Base-by-base conservation (phyloP, 2,329 filamentous ascomycete genomes). In the Graphilbum fragrans region DNA sequence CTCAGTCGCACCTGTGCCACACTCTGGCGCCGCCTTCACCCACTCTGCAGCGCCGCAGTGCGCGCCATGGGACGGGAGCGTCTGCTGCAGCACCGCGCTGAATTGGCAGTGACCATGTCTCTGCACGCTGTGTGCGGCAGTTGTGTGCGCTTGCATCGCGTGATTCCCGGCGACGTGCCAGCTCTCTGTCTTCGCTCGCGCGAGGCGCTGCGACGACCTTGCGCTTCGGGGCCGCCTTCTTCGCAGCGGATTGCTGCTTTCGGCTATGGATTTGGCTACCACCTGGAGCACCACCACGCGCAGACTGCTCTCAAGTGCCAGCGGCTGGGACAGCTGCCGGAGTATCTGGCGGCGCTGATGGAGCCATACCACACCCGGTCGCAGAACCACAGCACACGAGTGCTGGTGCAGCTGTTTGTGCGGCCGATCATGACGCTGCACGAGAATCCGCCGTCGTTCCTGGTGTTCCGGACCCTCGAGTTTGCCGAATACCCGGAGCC, bases 211-310 rank as follows among this genome's bases (percentile, higher is more conserved):
- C 14, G 27, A 6, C 25, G 18, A 31, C 25, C 25, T 7, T 27
- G 25, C 25, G 8, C 7, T 7, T 12, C 7, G 25, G 7, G 12
- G 8, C 25, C 8, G 25, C 12, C 7, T 12, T 12, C 7, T 7
- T 12, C 8, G 25, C 25, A 16, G 5, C 31, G 17, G 6, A 12
- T 14, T n/a, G 38, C 42, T 17, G 20, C 17, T 18, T 21, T 43
- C 14, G 38, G 19, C 12, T 27, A 20, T 16, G 42, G 19, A 8
- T 27, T 20, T 16, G 42, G 38, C 4, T 43, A 43, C 21, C 27
- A 27, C 5, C n/a, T 43, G 34, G 42, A 43, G 27, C 17, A 43
- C 25, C 42, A 40, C 29, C 42, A 43, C 35, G 37, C 40, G 8
- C 42, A 43, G 14, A 27, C 40, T 7, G 42, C 42, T 4, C 35